Conservation (phyloP, 2,329 filamentous ascomycete genomes). For the Apiospora kogelbergensis region DNA sequence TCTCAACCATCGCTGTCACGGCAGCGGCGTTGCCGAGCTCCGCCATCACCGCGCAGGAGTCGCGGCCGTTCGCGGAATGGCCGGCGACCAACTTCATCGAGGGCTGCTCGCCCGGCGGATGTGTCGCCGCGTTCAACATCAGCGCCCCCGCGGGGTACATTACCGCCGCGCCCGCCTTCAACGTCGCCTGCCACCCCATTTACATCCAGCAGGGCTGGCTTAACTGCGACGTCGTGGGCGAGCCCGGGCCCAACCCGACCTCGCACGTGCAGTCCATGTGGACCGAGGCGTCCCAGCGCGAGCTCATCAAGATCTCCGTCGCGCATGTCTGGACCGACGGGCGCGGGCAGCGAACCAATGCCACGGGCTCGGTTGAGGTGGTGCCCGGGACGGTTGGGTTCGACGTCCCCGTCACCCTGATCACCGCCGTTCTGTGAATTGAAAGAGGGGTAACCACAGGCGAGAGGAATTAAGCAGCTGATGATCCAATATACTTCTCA, state of each 20-base stretch:
- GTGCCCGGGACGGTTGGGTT: neutral
- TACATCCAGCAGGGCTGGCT: conserved; percentile 24
- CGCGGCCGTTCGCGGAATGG: conserved; percentile 14
- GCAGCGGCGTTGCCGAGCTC: neutral
- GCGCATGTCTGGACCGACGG: neutral
- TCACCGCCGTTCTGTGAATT: neutral
- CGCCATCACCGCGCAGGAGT: neutral
- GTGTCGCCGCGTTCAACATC: conserved; percentile 25
- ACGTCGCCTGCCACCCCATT: conserved; percentile 25
- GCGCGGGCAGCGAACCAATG: conserved; percentile 14
- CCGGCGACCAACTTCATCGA: conserved; percentile 16
- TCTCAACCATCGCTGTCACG: neutral
- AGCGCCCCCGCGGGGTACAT: conserved; percentile 22
- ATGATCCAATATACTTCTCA: too few species aligned
- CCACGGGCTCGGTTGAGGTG: neutral
- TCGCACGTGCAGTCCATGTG: conserved; percentile 23
- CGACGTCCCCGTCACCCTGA: neutral
- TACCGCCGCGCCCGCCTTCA: conserved; percentile 24
- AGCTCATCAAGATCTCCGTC: conserved; percentile 23
- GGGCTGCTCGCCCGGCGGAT: conserved; percentile 27
- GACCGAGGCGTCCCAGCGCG: conserved; percentile 17
- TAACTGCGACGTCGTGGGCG: conserved; percentile 19
- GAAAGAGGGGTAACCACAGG: neutral
- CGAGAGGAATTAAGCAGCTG: too few species aligned
- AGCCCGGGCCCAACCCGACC: neutral